phyloP scores from a whole-genome alignment of 768 basidiomycete genomes.

The Boletus reticuloceps region DNA sequence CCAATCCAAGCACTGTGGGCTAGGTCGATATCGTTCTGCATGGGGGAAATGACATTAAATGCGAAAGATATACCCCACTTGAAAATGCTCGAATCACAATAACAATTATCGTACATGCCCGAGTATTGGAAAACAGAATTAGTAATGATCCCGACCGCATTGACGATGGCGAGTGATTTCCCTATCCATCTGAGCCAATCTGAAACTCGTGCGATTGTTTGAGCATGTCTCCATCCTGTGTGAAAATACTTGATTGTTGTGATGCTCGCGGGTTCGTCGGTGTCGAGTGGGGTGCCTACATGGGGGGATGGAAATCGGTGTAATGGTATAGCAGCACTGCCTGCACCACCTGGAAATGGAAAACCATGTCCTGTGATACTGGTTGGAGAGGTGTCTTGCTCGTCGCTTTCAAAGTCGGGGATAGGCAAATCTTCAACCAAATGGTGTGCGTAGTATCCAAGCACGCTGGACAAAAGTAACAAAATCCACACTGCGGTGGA shows the following conservation, averaged over 20 bases:
- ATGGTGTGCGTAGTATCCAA: slow-evolving; percentile 21
- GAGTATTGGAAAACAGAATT: slow-evolving; percentile 31
- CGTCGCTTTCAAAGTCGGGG: neutral
- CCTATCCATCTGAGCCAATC: slow-evolving; percentile 25
- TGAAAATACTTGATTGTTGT: neutral
- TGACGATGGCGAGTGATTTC: slow-evolving; percentile 27
- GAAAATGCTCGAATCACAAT: slow-evolving; percentile 27
- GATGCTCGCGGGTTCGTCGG: neutral
- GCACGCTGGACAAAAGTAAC: slow-evolving; percentile 28
- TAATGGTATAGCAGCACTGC: neutral
- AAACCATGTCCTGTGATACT: neutral
- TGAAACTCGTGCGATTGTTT: neutral
- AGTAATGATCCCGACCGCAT: slow-evolving; percentile 26
- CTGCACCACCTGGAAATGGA: neutral
- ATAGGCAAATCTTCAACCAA: neutral
- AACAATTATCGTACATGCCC: slow-evolving; percentile 27
- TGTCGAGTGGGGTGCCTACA: neutral
- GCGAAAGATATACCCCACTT: slow-evolving; percentile 17
- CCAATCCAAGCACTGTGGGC: slow-evolving; percentile 38
- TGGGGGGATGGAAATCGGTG: neutral
- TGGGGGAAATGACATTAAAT: slow-evolving; percentile 28
- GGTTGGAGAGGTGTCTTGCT: neutral
- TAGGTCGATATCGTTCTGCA: slow-evolving; percentile 16
- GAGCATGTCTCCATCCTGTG: neutral
- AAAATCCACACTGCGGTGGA: slow-evolving; percentile 32